phyloP scores from a whole-genome alignment of 192 early-diverging fungal genomes.

The Backusella sp. region DNA sequence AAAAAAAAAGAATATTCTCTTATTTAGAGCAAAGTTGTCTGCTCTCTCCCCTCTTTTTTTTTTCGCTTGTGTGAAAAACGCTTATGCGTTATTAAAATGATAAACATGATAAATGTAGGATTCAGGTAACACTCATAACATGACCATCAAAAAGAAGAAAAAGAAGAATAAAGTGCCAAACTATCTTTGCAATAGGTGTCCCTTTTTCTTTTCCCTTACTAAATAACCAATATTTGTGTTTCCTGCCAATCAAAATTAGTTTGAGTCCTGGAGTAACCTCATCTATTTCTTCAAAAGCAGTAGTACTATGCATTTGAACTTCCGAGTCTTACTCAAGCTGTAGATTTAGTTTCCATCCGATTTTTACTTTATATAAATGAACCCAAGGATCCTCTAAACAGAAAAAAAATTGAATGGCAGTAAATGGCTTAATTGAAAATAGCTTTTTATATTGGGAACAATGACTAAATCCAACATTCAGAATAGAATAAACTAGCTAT shows the following conservation, averaged over 20 bases:
- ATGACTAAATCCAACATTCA: neutral
- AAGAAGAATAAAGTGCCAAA: neutral
- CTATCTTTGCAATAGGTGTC: neutral
- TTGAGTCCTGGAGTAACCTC: neutral
- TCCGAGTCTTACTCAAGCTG: neutral
- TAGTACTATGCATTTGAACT: neutral
- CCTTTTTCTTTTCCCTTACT: neutral
- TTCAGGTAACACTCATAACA: neutral
- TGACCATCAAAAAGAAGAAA: neutral
- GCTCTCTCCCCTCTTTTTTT: neutral
- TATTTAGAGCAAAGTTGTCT: neutral
- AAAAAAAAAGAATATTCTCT: neutral
- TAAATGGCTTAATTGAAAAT: neutral
- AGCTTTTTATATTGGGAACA: neutral
- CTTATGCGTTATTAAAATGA: neutral
- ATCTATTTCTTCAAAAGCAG: neutral
- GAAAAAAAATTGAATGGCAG: neutral
- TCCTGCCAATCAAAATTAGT: neutral
- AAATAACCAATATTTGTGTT: neutral
- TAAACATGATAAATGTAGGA: neutral
- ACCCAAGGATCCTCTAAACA: neutral
- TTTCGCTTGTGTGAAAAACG: neutral
- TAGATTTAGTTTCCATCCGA: neutral
- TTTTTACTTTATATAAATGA: neutral
- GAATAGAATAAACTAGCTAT: neutral